Base-by-base conservation (phyloP, 2,329 filamentous ascomycete genomes). In the Mycosphaerella arachidis region DNA sequence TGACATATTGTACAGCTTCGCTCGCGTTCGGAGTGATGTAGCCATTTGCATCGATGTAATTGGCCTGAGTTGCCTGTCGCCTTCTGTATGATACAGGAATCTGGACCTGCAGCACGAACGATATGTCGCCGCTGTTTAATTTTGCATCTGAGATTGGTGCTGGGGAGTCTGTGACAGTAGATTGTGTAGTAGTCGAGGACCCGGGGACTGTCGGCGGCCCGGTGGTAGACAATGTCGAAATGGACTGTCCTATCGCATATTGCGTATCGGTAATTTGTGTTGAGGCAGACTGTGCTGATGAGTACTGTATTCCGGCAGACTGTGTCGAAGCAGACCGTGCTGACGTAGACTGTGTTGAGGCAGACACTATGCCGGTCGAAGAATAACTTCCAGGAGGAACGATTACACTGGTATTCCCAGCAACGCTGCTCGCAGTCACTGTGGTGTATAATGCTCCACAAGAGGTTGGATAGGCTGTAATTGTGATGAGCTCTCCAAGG, bases 1-100 rank as follows among this genome's bases (percentile, higher is more conserved):
- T 72, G 8, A 58, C 56, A 61, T 70, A 75, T 27, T 67, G 64
- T 8, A 68, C 69, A 1, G 73, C 73, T 31, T 63, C 27, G 24
- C 58, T 66, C 10, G 62, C 55, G 45, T 73, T 63, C 9, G 67
- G 71, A 2, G 73, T 73, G 6, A 70, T 72, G 57, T 72, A 72
- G 10, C 73, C 73, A 45, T 71, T 69, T 4, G 62, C 58, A 43
- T 68, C 67, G 1, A 75, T 50, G 63, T 69, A 75, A 16, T 66
- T 65, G 6, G 62, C 60, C 13, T 45, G 46, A 27, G 60, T 53
- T 6, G 65, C 60, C 56, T 71, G 70, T 55, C 68, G 58, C 61
- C 57, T 68, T 48, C 56, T 59, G 13, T 56, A 56, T 18, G 59
- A 27, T 13, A 48, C 24, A 8, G 18, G 59, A 2, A 58, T 61